Base-by-base conservation (phyloP, 768 basidiomycete species). In the Leccinellum luteum region DNA sequence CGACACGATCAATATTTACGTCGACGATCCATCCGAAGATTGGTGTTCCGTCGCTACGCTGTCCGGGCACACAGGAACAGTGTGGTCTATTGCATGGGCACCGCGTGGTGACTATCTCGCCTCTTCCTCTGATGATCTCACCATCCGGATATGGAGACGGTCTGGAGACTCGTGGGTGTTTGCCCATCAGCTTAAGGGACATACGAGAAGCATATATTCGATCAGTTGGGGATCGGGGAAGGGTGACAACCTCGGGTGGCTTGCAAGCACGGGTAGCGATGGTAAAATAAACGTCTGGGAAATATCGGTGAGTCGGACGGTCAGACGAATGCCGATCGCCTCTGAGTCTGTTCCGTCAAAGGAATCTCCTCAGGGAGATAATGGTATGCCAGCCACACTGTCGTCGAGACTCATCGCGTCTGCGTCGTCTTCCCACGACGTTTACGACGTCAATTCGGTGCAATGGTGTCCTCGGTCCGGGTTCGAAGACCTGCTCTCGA, bases 21-120 rank as follows among this genome's bases (percentile, higher is more conserved):
- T 90, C 54, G 94, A 98, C 65, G 95, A 98, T 69, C 93, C 93
- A 0, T 84, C 85, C 27, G 92, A 96, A 60, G 97, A 99, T 70
- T 98, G 97, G 94, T 91, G 83, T 65, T 89, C 87, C 66, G 89
- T 94, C 61, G 71, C 84, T 57, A 95, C 94, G 1, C 79, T 98
- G 3, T 80, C 80, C 0, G 92, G 90, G 9, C 94, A 97, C 66
- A 65, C 76, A 0, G 92, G 89, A 13, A 99, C 97, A 0, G 94
- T 99, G 14, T 99, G 97, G 97, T 82, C 87, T 1, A 67, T 98
- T 34, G 83, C 90, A 4, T 99, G 88, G 79, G 77, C 86, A 5
- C 91, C 93, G 0, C 79, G 80, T 48, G 90, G 91, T 3, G 76
- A 78, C 54, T 96, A 88, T 68, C 81, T 99, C 30, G 94, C 93